Conservation (phyloP, 495 filamentous ascomycete genomes). For the Barbatosphaeria neglecta region DNA sequence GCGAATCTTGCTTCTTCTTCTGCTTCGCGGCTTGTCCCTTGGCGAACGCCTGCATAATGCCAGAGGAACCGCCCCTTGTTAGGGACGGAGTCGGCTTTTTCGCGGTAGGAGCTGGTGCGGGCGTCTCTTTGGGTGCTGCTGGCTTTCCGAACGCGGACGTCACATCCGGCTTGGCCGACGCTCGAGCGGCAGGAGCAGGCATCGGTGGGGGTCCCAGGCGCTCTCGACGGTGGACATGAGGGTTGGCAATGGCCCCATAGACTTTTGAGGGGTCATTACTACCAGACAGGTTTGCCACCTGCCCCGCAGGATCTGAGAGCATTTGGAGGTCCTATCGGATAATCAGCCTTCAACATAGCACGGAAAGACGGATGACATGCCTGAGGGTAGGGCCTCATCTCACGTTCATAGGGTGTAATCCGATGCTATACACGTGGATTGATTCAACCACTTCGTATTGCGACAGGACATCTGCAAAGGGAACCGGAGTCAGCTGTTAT, state of each 20-base stretch:
- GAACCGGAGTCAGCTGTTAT: slow-evolving; percentile 7
- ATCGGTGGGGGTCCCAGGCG: slow-evolving; percentile 13
- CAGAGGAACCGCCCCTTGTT: slow-evolving; percentile 45
- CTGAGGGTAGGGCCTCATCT: not conserved
- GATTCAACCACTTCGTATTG: slow-evolving; percentile 59
- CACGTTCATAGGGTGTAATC: slow-evolving; percentile 55
- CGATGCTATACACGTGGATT: slow-evolving; percentile 81
- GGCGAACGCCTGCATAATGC: slow-evolving; percentile 75
- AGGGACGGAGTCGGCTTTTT: slow-evolving; percentile 31
- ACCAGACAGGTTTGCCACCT: slow-evolving; percentile 34
- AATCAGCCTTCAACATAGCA: not conserved
- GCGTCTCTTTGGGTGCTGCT: slow-evolving; percentile 13
- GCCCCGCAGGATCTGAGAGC: slow-evolving; percentile 57
- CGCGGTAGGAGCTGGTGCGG: slow-evolving; percentile 13
- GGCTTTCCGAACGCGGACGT: slow-evolving; percentile 8
- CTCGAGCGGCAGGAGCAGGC: slow-evolving; percentile 7
- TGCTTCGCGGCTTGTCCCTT: slow-evolving; percentile 54
- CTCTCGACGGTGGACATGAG: slow-evolving; percentile 26
- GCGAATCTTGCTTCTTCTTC: slow-evolving; percentile 39
- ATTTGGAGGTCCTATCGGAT: slow-evolving; percentile 50
- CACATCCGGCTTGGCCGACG: slow-evolving; percentile 3
- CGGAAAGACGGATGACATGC: too few relatives aligned
- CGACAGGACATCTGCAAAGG: slow-evolving; percentile 45
- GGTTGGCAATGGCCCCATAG: slow-evolving; percentile 21
- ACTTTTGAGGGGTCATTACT: slow-evolving; percentile 7